These are phyloP conservation scores for Thelonectria discophora DNA, from an alignment of 2,329 filamentous ascomycete species.

Conservation along the genomic window DNA sequence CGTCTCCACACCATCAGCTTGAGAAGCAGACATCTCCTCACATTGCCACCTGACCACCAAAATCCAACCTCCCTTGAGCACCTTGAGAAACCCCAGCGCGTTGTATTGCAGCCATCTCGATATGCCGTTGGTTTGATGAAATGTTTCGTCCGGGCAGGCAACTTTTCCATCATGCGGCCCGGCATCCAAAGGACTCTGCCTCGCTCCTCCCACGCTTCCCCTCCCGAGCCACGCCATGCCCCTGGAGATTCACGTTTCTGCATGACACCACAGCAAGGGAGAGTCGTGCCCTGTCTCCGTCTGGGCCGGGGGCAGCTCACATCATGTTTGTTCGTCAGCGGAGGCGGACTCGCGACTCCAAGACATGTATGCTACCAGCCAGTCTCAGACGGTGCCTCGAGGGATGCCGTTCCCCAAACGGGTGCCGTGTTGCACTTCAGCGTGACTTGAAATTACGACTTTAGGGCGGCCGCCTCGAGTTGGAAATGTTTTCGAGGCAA, in stretches of 20 bases:
- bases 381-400: neutral
- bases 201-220: neutral
- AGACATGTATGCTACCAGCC: slow-evolving; percentile 13
- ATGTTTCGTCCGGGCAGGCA: slow-evolving; percentile 12
- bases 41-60: slow-evolving; percentile 41
- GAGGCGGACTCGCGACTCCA: slow-evolving; percentile 8
- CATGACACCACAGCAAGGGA: slow-evolving; percentile 27
- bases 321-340: slow-evolving; percentile 19
- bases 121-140: slow-evolving; percentile 9
- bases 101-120: slow-evolving; percentile 28
- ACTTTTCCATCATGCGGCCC: slow-evolving; percentile 9
- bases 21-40: slow-evolving; percentile 20
- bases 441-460: slow-evolving; percentile 14
- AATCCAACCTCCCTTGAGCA: slow-evolving; percentile 37
- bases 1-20: slow-evolving; percentile 35
- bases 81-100: slow-evolving; percentile 17
- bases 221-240: slow-evolving; percentile 28
- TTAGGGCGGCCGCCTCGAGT: slow-evolving; percentile 13
- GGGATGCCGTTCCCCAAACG: slow-evolving; percentile 10
- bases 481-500: slow-evolving; percentile 20
- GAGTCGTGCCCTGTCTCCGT: slow-evolving; percentile 17
- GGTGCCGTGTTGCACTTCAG: slow-evolving; percentile 17
- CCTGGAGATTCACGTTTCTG: slow-evolving; percentile 16
- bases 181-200: slow-evolving; percentile 17
- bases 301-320: slow-evolving; percentile 8